A percentile compares a stretch with the other conserved stretches of the same genome.
These are phyloP conservation scores for Trametes cingulata DNA, from an alignment of 768 basidiomycete species.

Conservation along the genomic window DNA sequence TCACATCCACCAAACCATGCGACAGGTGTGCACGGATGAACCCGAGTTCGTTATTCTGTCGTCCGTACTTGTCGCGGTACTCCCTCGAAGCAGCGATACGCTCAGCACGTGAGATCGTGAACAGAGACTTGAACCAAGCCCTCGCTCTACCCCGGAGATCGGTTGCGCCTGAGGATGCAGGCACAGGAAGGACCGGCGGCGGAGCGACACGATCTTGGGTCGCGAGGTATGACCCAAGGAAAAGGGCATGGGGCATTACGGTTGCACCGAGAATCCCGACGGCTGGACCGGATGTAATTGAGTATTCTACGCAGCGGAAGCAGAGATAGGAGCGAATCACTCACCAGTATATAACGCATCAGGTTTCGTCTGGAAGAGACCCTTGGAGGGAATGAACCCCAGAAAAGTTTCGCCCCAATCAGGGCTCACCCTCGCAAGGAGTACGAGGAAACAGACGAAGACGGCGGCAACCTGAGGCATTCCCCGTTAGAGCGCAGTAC, in stretches of 20 bases:
- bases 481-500: not conserved
- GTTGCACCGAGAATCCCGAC: conserved; percentile 80
- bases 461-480: conserved; percentile 42
- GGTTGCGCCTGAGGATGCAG: not conserved
- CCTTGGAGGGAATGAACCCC: conserved; percentile 74
- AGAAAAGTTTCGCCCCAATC: conserved; percentile 72
- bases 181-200: conserved; percentile 27
- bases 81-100: conserved; percentile 24
- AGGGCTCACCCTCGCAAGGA: conserved; percentile 69
- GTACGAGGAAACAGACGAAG: conserved; percentile 72
- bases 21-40: conserved; percentile 42
- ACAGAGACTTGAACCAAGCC: conserved; percentile 25
- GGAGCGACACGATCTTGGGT: conserved; percentile 67
- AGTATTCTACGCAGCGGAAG: conserved; percentile 27
- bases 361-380: conserved; percentile 45
- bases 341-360: conserved; percentile 66
- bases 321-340: conserved; percentile 23
- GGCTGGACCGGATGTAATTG: conserved; percentile 40
- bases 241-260: conserved; percentile 89
- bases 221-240: conserved; percentile 80
- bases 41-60: conserved; percentile 35
- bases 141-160: conserved; percentile 4
- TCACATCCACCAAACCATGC: conserved; percentile 47
- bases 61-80: conserved; percentile 37
- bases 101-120: conserved; percentile 27